Evolutionary conservation across 306 rosid species (phyloP), one percentile per base, ranked within the genome.

Genomic region (Quercus robur): DNA sequence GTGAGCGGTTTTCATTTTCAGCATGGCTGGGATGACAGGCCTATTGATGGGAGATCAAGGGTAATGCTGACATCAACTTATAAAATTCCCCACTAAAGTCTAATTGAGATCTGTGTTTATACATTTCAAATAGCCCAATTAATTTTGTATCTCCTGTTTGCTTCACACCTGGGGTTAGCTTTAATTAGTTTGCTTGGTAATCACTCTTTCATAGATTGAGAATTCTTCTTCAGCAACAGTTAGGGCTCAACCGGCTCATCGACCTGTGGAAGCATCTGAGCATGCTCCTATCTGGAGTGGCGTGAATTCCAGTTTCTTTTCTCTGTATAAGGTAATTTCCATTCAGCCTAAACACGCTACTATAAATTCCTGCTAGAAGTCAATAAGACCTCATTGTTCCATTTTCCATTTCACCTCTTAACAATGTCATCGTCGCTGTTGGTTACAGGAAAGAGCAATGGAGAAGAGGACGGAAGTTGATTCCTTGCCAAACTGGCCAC

Each of bases 391-490:
- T 17, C 21, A 30, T 30, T 2, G 49, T 11, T 31, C 3, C 52
- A 25, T 19, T 35, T 68, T 25, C 52, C 51, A 68, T 68, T 68
- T 35, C 72, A 8, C 15, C 6, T 33, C n/a, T 68, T 68, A 14
- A 13, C 2, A 2, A 23, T 28, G 70, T 77, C 41, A 11, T 30
- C 19, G 33, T 80, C 8, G 21, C 35, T 75, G 57, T 25, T 80
- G 46, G 81, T 75, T 49, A n/a, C 88, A 94, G 98, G 97, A 86
- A 86, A 92, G 89, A 85, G 97, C 93, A 87, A 86, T 70, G 73
- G 93, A 87, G 90, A 88, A 88, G 78, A 86, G 85, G 77, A 78
- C 85, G 89, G 93, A 86, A 85, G 84, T 79, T 73, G 81, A 74
- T 75, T 83, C 91, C 76, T 56, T 80, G 61, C 86, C 90, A 14